Base-by-base conservation (phyloP, 1,284 basidiomycete genomes). In the Puccinia novopanici region DNA sequence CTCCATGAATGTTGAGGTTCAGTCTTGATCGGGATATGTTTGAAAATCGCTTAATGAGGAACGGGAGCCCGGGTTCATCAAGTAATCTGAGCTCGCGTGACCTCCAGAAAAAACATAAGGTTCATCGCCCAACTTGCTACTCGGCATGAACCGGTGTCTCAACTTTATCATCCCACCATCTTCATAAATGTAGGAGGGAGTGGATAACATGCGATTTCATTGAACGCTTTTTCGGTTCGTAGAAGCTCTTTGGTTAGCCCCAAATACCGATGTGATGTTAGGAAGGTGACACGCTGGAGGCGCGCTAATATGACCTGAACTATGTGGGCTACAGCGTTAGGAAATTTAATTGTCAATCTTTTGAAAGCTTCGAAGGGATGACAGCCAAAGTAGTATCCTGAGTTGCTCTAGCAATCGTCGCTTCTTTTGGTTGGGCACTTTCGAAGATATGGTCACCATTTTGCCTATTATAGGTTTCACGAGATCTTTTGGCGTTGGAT, bases 351-450 rank as follows among this genome's bases (percentile, higher is more conserved):
- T 0, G 95, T 98, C 40, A 89, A 88, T 65, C 94, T 88, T 82
- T 91, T 89, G 87, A 99, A 99, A 4, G 96, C 97, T 85, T 98
- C 94, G 0, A 95, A 5, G 96, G 97, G 78, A 99, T 98, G 19
- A 99, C 96, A n/a, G 96, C 97, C 10, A 99, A 88, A 0, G 96
- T 98, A 4, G 93, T 94, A 85, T 99, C 96, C 77, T 93, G 92
- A 0, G 92, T 92, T 3, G 96, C 97, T 42, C 95, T 89, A 17
- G 95, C 95, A 45, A 98, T 90, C 3, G 91, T 85, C 17, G 81
- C 81, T 67, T 85, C 83, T 27, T 76, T 80, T 57, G 72, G 57
- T 42, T 59, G 67, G 37, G 65, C 37, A 59, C 55, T 48, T 52
- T 77, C 52, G 8, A 65, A 68, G n/a, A 52, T 37, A n/a, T 54